Evolutionary conservation across 352 stramenopile species (phyloP).

Genomic region (Thraustochytrium striatum): DNA sequence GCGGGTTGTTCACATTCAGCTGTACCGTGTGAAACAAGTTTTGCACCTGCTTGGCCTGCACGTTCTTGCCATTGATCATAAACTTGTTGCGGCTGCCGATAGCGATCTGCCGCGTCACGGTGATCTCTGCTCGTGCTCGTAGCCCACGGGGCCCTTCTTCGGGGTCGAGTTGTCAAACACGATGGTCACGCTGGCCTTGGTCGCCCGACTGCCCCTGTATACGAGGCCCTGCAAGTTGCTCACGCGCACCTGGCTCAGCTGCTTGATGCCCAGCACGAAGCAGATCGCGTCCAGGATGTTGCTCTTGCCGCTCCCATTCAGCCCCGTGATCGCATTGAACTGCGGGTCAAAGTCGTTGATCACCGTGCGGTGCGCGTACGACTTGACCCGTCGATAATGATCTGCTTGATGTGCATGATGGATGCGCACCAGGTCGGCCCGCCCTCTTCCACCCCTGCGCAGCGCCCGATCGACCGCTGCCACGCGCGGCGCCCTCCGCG

Average conservation of each 20-base stretch:
- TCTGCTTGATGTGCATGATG: constrained; percentile 96
- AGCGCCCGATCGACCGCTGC: too few relatives aligned
- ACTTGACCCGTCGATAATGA: constrained; percentile 99
- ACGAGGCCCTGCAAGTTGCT: constrained; percentile 98
- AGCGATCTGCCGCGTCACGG: constrained; percentile 91
- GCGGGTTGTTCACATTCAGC: constrained; percentile 99
- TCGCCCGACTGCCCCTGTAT: constrained; percentile 99
- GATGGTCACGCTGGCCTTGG: constrained; percentile 97
- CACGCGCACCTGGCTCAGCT: constrained; percentile 95
- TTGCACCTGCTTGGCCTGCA: constrained; percentile 93
- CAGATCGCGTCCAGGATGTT: constrained; percentile 99
- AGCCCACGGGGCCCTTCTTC: constrained; percentile 83
- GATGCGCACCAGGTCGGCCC: neutral
- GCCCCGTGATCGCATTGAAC: constrained; percentile 99
- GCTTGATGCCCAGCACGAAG: constrained; percentile 99
- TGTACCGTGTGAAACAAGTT: constrained; percentile 99
- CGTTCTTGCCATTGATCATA: constrained; percentile 96
- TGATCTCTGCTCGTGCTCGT: constrained; percentile 97
- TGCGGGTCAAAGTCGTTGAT: constrained; percentile 96
- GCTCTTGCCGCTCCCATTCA: constrained; percentile 98
- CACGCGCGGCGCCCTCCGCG: neutral
- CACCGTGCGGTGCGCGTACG: constrained; percentile 96
- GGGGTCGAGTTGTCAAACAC: constrained; percentile 98
- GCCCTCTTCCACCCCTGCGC: neutral
- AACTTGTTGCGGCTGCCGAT: constrained; percentile 99